Evolutionary conservation across 306 rosid species (phyloP), one percentile per base, ranked within the genome.

Genomic region (Betula pendula): DNA sequence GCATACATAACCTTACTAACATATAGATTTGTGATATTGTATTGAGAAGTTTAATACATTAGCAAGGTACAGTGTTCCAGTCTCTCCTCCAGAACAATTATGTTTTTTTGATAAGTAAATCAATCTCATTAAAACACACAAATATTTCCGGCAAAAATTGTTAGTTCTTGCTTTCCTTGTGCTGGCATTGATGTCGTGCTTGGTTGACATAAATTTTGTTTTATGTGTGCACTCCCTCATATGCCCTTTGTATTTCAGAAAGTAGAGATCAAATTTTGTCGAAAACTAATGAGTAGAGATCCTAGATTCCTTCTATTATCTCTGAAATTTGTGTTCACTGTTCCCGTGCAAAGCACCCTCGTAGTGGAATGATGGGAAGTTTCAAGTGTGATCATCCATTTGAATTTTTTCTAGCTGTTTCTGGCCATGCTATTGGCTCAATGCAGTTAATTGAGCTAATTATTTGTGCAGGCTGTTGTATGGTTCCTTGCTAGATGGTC

Each of bases 401-500:
- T 73, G 69, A 51, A 31, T 24, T 25, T 31, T 52, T 44, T 59
- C 49, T 17, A 65, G 16, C 65, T 35, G 42, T 75, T 52, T 27
- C 33, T 60, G 58, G 31, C 71, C 31, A 45, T 79, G 55, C 38
- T 33, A 66, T 20, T 40, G 31, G 48, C n/a, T 60, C 52, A 66
- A 24, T 9, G 33, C 33, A 3, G 50, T 25, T 83, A 49, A 27
- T 45, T 71, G 66, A 79, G 62, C 40, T 71, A 79, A 73, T 68
- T 82, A 29, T 51, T 81, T 74, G 50, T 85, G 88, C 93, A 95
- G 98, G 91, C 98, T 80, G 76, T 95, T 80, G 81, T 95, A 75
- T 95, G 98, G 98, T 92, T 95, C 85, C 93, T 95, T 75, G 92
- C 97, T 77, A 89, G 98, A 83, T 95, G 98, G 98, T 92, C 95